A percentile compares a stretch with the other conserved stretches of the same genome.
Conservation (phyloP, 768 basidiomycete species). For the Melanogaster broomeanus region DNA sequence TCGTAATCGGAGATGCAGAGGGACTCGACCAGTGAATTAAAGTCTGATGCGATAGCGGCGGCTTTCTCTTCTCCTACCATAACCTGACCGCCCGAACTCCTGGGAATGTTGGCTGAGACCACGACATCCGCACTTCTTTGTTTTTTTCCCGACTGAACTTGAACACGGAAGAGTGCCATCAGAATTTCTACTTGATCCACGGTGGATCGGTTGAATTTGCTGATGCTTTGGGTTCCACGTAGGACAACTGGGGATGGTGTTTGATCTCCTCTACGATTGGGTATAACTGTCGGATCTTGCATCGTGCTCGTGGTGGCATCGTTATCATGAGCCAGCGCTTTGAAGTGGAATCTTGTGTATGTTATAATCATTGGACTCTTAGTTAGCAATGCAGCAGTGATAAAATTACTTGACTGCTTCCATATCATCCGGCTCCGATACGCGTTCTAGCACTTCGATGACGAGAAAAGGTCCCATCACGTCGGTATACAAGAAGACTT, state of each 20-base stretch:
- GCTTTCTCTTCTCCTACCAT: constrained; percentile 38
- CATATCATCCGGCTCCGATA: constrained; percentile 51
- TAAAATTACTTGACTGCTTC: constrained; percentile 69
- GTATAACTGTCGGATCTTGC: constrained; percentile 37
- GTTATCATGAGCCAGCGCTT: constrained; percentile 91
- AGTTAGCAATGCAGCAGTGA: constrained; percentile 2
- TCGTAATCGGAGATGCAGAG: constrained; percentile 67
- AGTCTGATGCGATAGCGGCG: constrained; percentile 44
- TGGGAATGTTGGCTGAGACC: constrained; percentile 81
- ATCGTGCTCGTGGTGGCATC: constrained; percentile 56
- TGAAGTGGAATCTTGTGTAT: constrained; percentile 91
- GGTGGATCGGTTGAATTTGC: constrained; percentile 68
- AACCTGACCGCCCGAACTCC: constrained; percentile 32
- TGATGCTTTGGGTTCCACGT: constrained; percentile 66
- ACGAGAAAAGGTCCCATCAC: constrained; percentile 70
- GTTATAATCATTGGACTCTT: constrained; percentile 6
- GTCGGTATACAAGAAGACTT: constrained; percentile 79
- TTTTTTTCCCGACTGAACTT: constrained; percentile 50
- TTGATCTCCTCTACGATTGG: constrained; percentile 43
- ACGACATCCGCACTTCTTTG: constrained; percentile 77
- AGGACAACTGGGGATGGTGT: constrained; percentile 67
- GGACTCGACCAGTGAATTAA: constrained; percentile 55
- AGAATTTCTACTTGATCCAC: constrained; percentile 75
- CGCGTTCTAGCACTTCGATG: constrained; percentile 80
- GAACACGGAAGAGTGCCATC: constrained; percentile 80